Evolutionary conservation across 768 basidiomycete genomes (phyloP), one percentile per base, ranked within the genome.

Genomic region (Rhodocollybia butyracea): DNA sequence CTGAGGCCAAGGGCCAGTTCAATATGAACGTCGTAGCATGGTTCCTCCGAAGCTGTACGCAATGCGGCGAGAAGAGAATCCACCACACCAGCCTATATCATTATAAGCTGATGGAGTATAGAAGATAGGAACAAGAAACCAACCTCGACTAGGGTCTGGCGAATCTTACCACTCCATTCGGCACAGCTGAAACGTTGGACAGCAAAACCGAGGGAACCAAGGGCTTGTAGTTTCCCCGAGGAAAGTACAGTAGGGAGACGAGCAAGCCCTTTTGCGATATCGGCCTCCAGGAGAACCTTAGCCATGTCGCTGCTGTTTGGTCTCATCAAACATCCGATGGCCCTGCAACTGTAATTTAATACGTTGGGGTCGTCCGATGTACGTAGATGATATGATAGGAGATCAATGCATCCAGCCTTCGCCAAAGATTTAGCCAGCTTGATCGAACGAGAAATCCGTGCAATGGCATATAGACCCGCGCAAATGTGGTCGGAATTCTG

Each of bases 271-370:
- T 55, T 56, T 21, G 66, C 67, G 24, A 61, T 50, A 10, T 63
- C 67, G 1, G 64, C 66, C n/a, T 65, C 63, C 17, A 65, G 61
- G 3, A 68, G 55, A 1, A 50, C 22, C 42, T 58, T 64, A 3
- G 66, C 60, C 59, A 66, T 63, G 48, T 68, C 64, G 6, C 61
- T 55, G 30, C 61, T 61, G 38, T 66, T 67, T 2, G 65, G 67
- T 8, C 67, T 58, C 65, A 66, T 65, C 42, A 66, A 6, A 51
- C 66, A 67, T 34, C 66, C 67, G 2, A 65, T 55, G 3, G 64
- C 63, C 24, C 66, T 55, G 26, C 66, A 60, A 36, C 46, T 45
- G 61, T 61, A 66, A 21, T 60, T 54, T 24, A 68, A 46, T 5
- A 67, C 59, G 26, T 51, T 58, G 10, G 61, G 58, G 21, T 67